Base-by-base conservation (phyloP, 176 grass and related monocot species). In the Oryza officinalis region DNA sequence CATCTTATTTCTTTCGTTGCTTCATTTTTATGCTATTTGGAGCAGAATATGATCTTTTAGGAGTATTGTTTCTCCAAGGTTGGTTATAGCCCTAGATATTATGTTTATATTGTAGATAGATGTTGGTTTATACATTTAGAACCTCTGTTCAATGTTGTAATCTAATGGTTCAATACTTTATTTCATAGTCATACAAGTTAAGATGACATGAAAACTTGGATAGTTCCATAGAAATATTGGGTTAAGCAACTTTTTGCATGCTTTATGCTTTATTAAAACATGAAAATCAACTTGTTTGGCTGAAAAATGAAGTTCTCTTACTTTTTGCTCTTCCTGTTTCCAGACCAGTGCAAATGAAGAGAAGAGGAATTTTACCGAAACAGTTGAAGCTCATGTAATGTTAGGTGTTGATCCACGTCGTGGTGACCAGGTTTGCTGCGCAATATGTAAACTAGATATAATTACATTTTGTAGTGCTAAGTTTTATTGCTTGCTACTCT, bases 391-490 rank as follows among this genome's bases (percentile, higher is more conserved):
- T 81, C 96, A 98, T 87, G 96, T 96, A 32, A 94, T 90, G 83
- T 80, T 98, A 85, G 96, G 96, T 80, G 96, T 98, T 72, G 93
- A 96, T 90, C 96, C 96, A 85, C 93, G 91, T 64, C 93, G 93
- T 83, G 91, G 96, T 69, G 96, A 96, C 67, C 96, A 96, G 91
- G 96, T 94, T 52, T 75, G 38, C 18, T 74, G 23, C 22, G 14
- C 23, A 61, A 35, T 74, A 44, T 41, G 31, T 4, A 78, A 32
- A 82, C 33, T 83, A 67, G 1, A 7, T 84, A 40, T 28, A 65
- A 68, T 7, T 6, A 20, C 15, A 35, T 30, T 64, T 15, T 28
- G 17, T 38, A 30, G 4, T 57, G 3, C 4, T n/a, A 32, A 32
- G 3, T 47, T 78, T 66, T 35, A 31, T 80, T 69, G 10, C 67